These are phyloP conservation scores for Aspergillus brunneoviolaceus DNA, from an alignment of 2,329 filamentous ascomycete genomes.

Conservation along the genomic window DNA sequence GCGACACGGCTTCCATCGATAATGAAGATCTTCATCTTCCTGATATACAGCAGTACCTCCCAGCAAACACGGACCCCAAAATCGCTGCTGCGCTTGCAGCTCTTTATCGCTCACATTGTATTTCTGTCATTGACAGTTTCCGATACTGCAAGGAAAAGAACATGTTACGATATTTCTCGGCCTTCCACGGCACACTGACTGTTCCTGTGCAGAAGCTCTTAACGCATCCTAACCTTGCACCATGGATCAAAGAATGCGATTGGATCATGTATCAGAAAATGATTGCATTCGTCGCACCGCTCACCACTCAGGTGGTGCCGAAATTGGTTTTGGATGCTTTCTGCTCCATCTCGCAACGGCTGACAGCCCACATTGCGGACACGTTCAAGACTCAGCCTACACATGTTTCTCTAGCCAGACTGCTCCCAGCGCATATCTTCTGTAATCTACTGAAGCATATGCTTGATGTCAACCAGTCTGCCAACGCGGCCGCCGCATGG, in stretches of 20 bases:
- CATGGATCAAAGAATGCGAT: slow-evolving; percentile 95
- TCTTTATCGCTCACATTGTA: slow-evolving; percentile 91
- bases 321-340: slow-evolving; percentile 84
- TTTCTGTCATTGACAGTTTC: slow-evolving; percentile 90
- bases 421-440: slow-evolving; percentile 85
- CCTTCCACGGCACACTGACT: slow-evolving; percentile 93
- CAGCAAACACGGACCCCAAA: slow-evolving; percentile 78
- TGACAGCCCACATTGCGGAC: slow-evolving; percentile 78
- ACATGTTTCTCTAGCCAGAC: slow-evolving; percentile 83
- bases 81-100: slow-evolving; percentile 82
- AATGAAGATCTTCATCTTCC: slow-evolving; percentile 77
- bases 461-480: slow-evolving; percentile 86
- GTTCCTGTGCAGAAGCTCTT: slow-evolving; percentile 95
- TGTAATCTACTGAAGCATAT: slow-evolving; percentile 81
- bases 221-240: slow-evolving; percentile 72
- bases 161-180: slow-evolving; percentile 91
- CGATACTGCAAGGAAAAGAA: slow-evolving; percentile 96
- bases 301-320: slow-evolving; percentile 88
- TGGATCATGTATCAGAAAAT: slow-evolving; percentile 96
- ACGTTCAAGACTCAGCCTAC: slow-evolving; percentile 82
- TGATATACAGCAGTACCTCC: slow-evolving; percentile 78
- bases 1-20: slow-evolving; percentile 49
- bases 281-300: slow-evolving; percentile 84
- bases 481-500: slow-evolving; percentile 91
- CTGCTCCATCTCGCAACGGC: slow-evolving; percentile 76